Evolutionary conservation across 805 yeast species (phyloP), one percentile per base, ranked within the genome.

Genomic region (Wickerhamiella parazyma): DNA sequence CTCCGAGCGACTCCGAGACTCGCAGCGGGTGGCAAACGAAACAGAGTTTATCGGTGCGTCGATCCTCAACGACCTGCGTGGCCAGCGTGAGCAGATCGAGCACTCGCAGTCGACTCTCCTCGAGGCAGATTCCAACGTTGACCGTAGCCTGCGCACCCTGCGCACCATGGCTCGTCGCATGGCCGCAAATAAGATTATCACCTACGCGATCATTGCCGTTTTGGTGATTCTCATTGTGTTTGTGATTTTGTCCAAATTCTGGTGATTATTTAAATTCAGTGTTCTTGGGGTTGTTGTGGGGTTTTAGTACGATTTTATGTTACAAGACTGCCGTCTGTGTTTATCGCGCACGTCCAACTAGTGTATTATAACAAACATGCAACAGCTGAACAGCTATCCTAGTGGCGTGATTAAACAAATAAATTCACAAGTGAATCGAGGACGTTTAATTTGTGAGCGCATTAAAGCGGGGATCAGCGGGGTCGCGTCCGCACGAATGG

Each of bases 71-170:
- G 95, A 89, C 58, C 67, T 91, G 51, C 71, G 95, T 48, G 79
- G 94, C 20, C 98, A 91, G 65, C 70, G 98, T 46, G 98, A 91
- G 56, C 96, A 93, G 56, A 73, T 91, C 36, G 67, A 75, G 43
- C 85, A 87, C 54, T 76, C 95, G 18, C 75, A 96, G 60, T 82
- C 80, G 54, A 83, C 94, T 0, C 66, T 91, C 41, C 73, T 73
- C 62, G 89, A 86, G 49, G 97, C 97, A 0, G 97, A 91, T 58
- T 76, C 80, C 0, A 85, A 87, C 56, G 95, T 91, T 42, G 97
- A 91, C 62, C 78, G 81, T 57, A 78, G 91, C 45, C 72, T 91
- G 45, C 74, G 81, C 45, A 91, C 97, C 1, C 67, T 91, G 55
- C 77, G 85, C 54, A 72, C 83, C 16, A 91, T 91, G 98, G 80